Base-by-base conservation (phyloP, 148 eudicot species). In the Hydrangea macrophylla region DNA sequence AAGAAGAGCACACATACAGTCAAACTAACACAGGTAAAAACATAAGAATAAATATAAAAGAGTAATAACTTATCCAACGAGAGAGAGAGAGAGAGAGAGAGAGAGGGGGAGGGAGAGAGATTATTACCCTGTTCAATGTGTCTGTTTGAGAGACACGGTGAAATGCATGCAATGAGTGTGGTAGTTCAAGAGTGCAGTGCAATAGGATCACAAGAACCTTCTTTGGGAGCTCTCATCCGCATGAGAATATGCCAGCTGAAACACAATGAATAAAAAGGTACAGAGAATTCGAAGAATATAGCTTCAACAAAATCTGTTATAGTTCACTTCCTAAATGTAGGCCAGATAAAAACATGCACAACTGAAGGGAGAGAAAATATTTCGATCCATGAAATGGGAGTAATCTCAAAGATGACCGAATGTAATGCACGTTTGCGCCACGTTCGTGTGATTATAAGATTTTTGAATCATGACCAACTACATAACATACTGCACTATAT, bases 241-340 rank as follows among this genome's bases (percentile, higher is more conserved):
- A 80, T 77, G 48, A 70, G 53, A 66, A 76, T 68, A 73, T 80
- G 81, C 84, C 84, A 80, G 71, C 84, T 80, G 75, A 31, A 65
- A 50, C 51, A 62, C 32, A 45, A 42, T 17, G 11, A 58, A 30
- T 13, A 58, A 65, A 10, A 51, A 9, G 42, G 57, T 28, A 31
- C 1, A 31, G 27, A 65, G 32, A 20, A 26, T 13, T 27, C 2
- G 44, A 51, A 31, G n/a, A 50, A 12, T 11, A 22, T 65, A 51
- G 12, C 57, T 28, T n/a, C 27, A 48, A 24, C 39, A 2, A 50
- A 50, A 32, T 65, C 50, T 36, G 36, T 25, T 64, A 18, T n/a
- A 48, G 10, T 48, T 64, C 54, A 48, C 7, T 27, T 64, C 7
- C 18, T 64, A n/a, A 17, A 27, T 24, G 26, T 44, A 27, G 17